Percentiles rank a stretch among this genome's conserved stretches.
Conservation (phyloP, 257 asterid species). For the Solanum ahanhuiri region DNA sequence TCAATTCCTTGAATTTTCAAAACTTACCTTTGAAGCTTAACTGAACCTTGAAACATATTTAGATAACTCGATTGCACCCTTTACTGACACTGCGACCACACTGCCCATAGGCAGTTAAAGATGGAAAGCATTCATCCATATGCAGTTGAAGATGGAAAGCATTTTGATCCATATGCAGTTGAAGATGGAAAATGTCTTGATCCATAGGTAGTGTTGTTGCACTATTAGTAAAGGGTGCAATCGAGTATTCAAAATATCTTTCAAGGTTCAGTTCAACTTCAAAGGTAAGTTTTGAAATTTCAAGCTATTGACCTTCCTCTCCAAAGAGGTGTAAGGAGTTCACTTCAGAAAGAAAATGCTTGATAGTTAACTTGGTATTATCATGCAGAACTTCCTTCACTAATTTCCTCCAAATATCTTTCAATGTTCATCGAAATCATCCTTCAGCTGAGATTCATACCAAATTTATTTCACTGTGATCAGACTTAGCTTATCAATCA, state of each 20-base stretch:
- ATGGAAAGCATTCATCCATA: too few relatives aligned
- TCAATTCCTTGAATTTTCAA: constrained; percentile 16
- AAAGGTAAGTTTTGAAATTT: constrained; percentile 14
- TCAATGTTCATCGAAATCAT: too few relatives aligned
- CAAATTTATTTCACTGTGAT: constrained; percentile 6
- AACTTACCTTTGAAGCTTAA: constrained; percentile 4
- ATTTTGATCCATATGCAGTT: too few relatives aligned
- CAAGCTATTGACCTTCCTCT: constrained; percentile 18
- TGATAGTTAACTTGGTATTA: too few relatives aligned
- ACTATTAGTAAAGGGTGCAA: constrained; percentile 22
- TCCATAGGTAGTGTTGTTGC: too few relatives aligned
- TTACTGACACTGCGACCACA: constrained; percentile 5
- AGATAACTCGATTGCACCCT: constrained; percentile 20
- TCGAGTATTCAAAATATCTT: constrained; percentile 13
- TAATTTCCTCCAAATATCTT: too few relatives aligned
- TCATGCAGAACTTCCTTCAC: too few relatives aligned
- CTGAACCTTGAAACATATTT: constrained; percentile 19
- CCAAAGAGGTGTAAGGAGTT: constrained; percentile 5
- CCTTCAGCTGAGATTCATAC: constrained; percentile 53
- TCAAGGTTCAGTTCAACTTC: constrained; percentile 15
- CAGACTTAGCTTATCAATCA: too few relatives aligned
- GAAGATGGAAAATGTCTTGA: too few relatives aligned
- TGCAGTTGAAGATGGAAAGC: too few relatives aligned
- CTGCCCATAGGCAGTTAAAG: too few relatives aligned
- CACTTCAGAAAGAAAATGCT: too few relatives aligned